phyloP scores from a whole-genome alignment of 106 monocot species.

The Iris macrosiphon region DNA sequence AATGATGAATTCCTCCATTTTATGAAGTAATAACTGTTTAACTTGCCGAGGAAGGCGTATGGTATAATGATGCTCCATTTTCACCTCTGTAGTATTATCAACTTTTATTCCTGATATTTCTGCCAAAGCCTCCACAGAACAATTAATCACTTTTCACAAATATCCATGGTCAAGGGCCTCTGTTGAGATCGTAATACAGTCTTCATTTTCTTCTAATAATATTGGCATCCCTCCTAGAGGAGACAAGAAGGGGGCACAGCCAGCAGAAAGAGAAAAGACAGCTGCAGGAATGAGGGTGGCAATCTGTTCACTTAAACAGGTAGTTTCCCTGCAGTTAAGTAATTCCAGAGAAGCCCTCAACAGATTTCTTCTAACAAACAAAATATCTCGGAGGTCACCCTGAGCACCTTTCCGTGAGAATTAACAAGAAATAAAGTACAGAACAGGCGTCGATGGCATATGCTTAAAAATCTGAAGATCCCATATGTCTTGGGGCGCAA shows the following conservation, averaged over 20 bases:
- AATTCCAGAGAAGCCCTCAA: conserved; percentile 39
- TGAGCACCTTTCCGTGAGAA: too few species aligned
- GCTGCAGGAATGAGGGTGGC: conserved; percentile 52
- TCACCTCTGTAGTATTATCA: conserved; percentile 27
- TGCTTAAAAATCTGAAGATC: too few species aligned
- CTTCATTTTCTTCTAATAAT: conserved; percentile 3
- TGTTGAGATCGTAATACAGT: conserved; percentile 18
- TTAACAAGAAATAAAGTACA: too few species aligned
- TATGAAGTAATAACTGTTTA: conserved; percentile 39
- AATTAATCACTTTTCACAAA: conserved; percentile 32
- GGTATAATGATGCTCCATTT: conserved; percentile 9
- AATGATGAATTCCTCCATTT: conserved; percentile 44
- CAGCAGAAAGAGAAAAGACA: conserved; percentile 66
- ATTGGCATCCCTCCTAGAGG: conserved; percentile 5
- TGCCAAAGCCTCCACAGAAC: conserved; percentile 57
- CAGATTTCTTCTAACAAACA: conserved; percentile 47
- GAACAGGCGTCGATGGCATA: too few species aligned
- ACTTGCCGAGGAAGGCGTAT: conserved; percentile 54
- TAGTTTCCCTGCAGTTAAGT: conserved; percentile 44
- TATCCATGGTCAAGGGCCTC: conserved; percentile 15
- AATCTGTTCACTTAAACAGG: conserved; percentile 34
- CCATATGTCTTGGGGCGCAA: too few species aligned
- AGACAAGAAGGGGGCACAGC: conserved; percentile 38
- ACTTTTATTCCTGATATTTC: conserved; percentile 34
- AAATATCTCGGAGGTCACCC: conserved; percentile 48